Base-by-base conservation (phyloP, 192 early-diverging fungal genomes). In the Gamsiella multidivaricata region DNA sequence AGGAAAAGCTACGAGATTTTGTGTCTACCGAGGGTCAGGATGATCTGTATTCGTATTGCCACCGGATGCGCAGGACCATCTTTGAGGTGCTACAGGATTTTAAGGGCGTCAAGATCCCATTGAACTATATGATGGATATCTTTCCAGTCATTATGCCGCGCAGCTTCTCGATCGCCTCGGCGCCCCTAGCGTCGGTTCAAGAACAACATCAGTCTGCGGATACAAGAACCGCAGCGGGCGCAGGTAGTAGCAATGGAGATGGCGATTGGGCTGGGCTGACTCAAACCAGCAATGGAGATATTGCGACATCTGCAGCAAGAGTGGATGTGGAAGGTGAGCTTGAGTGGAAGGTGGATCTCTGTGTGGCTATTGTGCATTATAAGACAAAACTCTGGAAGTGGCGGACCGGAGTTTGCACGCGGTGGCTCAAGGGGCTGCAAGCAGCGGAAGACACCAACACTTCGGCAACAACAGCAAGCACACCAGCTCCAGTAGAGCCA, bases 11-110 rank as follows among this genome's bases (percentile, higher is more conserved):
- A 41, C 79, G 82, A 33, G 95, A 99, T 63, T 93, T 99, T 57
- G 69, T 88, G 1, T 82, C 86, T 5, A 75, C 93, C 0, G 90
- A 85, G 47, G 97, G 97, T 14, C 90, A 93, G 80, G 92, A 95
- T 74, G 97, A 99, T 54, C 82, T 99, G 53, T 93, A 91, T 58
- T 80, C 92, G 3, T 99, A 99, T 83, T 91, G 90, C 58, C 89
- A 94, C 81, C 85, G 92, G 43, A 86, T 91, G 32, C 81, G 88
- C 7, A 88, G 97, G 15, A 97, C 94, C 0, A 86, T 90, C 14
- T 85, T 88, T 41, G 97, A 99, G 81, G 89, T 94, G 23, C 79
- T 99, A 10, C 83, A 84, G 37, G 96, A 99, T 69, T 96, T 99
- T 47, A 86, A 85, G 15, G 82, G 88, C n/a, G 88, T 89, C 17